Conservation (phyloP, 2,329 filamentous ascomycete genomes). For the Coniochaeta hoffmannii region DNA sequence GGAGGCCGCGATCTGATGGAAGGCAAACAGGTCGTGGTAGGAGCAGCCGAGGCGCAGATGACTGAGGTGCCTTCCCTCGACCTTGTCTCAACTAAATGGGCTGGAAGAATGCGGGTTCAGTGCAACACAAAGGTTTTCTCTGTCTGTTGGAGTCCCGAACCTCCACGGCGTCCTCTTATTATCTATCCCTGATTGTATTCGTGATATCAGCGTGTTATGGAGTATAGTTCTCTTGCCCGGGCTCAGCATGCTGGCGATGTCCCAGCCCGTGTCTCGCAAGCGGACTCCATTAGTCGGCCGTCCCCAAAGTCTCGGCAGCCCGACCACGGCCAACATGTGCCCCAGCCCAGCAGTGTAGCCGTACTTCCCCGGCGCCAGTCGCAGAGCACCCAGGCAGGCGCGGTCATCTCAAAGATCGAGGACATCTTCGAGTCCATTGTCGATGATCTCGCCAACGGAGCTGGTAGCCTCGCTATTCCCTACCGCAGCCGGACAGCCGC, state of each 20-base stretch:
- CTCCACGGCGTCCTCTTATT: neutral
- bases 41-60: too few relatives aligned
- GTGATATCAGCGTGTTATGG: neutral
- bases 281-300: neutral
- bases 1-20: too few relatives aligned
- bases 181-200: neutral
- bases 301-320: too few relatives aligned
- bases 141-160: too few relatives aligned
- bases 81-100: too few relatives aligned
- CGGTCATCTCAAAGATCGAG: constrained; percentile 46
- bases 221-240: neutral
- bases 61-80: too few relatives aligned
- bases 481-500: constrained; percentile 25
- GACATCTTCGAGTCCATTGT: constrained; percentile 43
- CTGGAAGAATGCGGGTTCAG: too few relatives aligned
- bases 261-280: neutral
- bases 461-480: constrained; percentile 36
- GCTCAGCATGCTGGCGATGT: neutral
- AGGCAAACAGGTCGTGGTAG: too few relatives aligned
- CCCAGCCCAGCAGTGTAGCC: neutral
- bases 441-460: constrained; percentile 36
- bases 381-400: constrained; percentile 10
- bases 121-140: too few relatives aligned
- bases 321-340: too few relatives aligned
- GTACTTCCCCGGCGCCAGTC: neutral